Evolutionary conservation across 2,329 filamentous ascomycete genomes (phyloP).

Genomic region (Arthroderma uncinatum): DNA sequence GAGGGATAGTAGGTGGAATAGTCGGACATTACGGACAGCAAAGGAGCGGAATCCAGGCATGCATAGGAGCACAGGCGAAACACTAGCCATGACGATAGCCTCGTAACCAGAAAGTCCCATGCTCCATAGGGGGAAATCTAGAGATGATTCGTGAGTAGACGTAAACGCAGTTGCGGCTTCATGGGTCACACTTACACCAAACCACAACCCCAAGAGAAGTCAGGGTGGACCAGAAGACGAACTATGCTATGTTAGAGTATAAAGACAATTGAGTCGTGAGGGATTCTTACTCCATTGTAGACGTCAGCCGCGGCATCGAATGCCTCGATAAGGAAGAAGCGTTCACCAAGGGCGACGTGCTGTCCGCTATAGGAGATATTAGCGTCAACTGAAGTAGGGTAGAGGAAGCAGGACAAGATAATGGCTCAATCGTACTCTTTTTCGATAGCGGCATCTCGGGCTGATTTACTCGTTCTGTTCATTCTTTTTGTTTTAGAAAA

Average conservation of each 20-base stretch:
- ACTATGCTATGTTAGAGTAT: constrained; percentile 43
- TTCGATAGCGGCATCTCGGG: constrained; percentile 45
- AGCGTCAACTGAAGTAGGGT: not conserved
- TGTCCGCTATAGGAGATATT: not conserved
- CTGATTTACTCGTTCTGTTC: constrained; percentile 41
- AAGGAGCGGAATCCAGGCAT: constrained; percentile 58
- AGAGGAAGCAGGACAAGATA: constrained; percentile 18
- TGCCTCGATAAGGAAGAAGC: constrained; percentile 62
- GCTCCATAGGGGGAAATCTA: constrained; percentile 92
- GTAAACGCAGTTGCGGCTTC: not conserved
- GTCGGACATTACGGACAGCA: constrained; percentile 56
- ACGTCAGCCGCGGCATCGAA: constrained; percentile 78
- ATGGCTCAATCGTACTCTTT: constrained; percentile 54
- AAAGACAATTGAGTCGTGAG: not conserved
- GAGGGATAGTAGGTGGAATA: constrained; percentile 66
- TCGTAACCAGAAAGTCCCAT: constrained; percentile 99
- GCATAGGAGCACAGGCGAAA: constrained; percentile 68
- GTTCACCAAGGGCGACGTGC: constrained; percentile 49
- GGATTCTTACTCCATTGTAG: constrained; percentile 66
- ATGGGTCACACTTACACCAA: constrained; percentile 61
- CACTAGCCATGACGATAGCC: constrained; percentile 69
- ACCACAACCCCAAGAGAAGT: constrained; percentile 81
- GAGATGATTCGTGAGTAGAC: constrained; percentile 16
- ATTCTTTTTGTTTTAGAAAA: constrained; percentile 24
- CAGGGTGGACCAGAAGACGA: constrained; percentile 89